A percentile compares a stretch with the other conserved stretches of the same genome.
Evolutionary conservation across 306 rosid species (phyloP).

Genomic region (Vigna radiata): DNA sequence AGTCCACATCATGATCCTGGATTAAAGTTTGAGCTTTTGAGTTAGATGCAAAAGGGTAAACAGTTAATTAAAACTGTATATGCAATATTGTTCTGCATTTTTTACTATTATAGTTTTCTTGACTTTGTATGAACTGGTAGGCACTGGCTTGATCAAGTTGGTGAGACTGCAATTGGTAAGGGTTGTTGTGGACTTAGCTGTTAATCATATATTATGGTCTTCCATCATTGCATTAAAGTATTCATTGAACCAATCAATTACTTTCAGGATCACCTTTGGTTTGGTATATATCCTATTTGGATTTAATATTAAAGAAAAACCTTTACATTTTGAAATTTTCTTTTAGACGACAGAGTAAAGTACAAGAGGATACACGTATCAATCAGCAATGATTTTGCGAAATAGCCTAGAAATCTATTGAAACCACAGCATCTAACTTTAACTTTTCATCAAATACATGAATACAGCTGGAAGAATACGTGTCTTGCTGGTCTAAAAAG

Average conservation of each 20-base stretch:
- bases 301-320: conserved; percentile 4
- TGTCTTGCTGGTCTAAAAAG: neutral
- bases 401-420: conserved; percentile 10
- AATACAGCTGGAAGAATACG: neutral
- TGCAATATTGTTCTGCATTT: neutral
- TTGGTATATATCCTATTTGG: conserved; percentile 24
- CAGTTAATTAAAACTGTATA: neutral
- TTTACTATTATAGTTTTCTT: conserved; percentile 7
- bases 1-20: conserved; percentile 38
- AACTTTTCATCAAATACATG: neutral
- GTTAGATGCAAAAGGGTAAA: neutral
- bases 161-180: conserved; percentile 41
- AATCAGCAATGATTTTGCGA: conserved; percentile 21
- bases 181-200: conserved; percentile 62
- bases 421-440: neutral
- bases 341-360: conserved; percentile 1
- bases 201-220: conserved; percentile 17
- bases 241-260: conserved; percentile 47
- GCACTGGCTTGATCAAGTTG: conserved; percentile 46
- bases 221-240: conserved; percentile 29
- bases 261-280: conserved; percentile 12
- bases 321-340: neutral
- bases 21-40: neutral
- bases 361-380: conserved; percentile 24
- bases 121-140: conserved; percentile 52